Conservation (phyloP, 2,329 filamentous ascomycete genomes). For the Teratosphaeria zuluensis region DNA sequence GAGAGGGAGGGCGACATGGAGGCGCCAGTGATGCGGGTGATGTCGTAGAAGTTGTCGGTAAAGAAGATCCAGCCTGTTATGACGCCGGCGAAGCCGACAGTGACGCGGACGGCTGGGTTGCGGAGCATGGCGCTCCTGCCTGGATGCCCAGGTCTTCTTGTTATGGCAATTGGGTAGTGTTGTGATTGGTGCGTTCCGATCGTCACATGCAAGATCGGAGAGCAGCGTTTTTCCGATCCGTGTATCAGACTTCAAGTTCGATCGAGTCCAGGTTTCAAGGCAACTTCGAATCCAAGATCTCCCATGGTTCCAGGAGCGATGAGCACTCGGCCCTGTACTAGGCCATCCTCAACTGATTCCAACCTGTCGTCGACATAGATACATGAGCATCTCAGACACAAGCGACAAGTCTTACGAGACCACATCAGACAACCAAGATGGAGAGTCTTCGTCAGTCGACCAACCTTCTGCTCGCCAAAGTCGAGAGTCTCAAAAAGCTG, state of each 20-base stretch:
- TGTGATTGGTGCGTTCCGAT: too few species aligned
- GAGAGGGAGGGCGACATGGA: slow-evolving; percentile 40
- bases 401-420: neutral
- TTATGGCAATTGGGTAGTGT: too few species aligned
- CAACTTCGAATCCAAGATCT: too few species aligned
- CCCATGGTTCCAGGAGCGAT: too few species aligned
- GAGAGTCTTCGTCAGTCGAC: neutral
- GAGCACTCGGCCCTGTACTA: too few species aligned
- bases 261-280: too few species aligned
- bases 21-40: slow-evolving; percentile 29
- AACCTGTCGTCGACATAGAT: neutral
- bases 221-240: too few species aligned
- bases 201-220: too few species aligned
- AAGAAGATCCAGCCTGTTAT: slow-evolving; percentile 17
- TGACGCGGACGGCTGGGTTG: neutral
- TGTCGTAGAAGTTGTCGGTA: slow-evolving; percentile 32
- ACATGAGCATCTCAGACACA: neutral
- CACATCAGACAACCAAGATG: neutral
- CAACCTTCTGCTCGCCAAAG: neutral
- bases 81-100: slow-evolving; percentile 5
- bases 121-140: neutral
- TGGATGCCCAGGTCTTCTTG: too few species aligned
- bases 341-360: too few species aligned
- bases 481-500: neutral
- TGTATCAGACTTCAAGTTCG: too few species aligned